Conservation (phyloP, 768 basidiomycete species). For the Pleurotus eryngii region DNA sequence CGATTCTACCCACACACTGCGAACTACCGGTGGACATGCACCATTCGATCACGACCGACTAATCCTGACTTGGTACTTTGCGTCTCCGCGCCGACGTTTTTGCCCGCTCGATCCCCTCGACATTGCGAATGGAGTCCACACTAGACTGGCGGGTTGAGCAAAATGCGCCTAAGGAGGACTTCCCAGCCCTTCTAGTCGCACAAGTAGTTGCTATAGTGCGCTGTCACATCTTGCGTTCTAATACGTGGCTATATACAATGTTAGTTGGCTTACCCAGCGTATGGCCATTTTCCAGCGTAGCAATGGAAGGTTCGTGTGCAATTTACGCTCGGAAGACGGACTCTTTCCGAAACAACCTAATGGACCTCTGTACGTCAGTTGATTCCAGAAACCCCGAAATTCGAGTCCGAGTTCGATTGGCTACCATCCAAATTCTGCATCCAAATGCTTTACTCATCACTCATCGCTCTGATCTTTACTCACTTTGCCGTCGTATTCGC, state of each 20-base stretch:
- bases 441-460: not conserved
- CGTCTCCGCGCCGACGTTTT: not conserved
- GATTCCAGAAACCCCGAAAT: not conserved
- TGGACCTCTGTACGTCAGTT: not conserved
- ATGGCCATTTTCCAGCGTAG: not conserved
- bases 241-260: not conserved
- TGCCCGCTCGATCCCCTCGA: not conserved
- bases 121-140: constrained; percentile 3
- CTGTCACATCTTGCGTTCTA: constrained; percentile 3
- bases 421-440: not conserved
- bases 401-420: not conserved
- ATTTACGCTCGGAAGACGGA: not conserved
- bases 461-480: not conserved
- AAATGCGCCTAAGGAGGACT: not conserved
- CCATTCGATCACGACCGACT: not conserved
- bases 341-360: not conserved
- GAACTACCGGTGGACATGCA: not conserved
- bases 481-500: not conserved
- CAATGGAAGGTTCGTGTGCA: too few species aligned
- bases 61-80: constrained; percentile 1
- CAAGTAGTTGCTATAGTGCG: constrained; percentile 6
- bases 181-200: constrained; percentile 4
- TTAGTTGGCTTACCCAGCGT: not conserved
- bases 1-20: not conserved
- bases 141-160: not conserved